A percentile compares a stretch with the other conserved stretches of the same genome.
These are phyloP conservation scores for Solanum dulcamara DNA, from an alignment of 257 asterid genomes.

Conservation along the genomic window DNA sequence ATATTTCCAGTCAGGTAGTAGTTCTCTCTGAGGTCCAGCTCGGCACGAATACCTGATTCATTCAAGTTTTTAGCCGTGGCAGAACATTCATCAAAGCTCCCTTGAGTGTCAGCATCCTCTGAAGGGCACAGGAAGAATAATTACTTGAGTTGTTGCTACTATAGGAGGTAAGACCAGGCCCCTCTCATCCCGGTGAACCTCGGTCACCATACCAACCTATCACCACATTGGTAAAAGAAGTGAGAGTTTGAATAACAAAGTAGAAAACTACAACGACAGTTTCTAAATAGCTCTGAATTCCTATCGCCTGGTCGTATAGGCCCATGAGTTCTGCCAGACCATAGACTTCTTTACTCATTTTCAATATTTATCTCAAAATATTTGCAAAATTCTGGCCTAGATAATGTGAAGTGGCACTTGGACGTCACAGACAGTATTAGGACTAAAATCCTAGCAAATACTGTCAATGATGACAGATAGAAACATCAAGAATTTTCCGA, in stretches of 20 bases:
- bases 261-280: neutral
- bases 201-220: constrained; percentile 87
- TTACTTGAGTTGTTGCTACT: constrained; percentile 61
- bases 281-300: neutral
- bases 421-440: constrained; percentile 78
- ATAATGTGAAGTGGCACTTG: constrained; percentile 89
- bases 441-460: constrained; percentile 58
- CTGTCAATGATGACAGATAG: neutral
- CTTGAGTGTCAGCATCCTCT: constrained; percentile 75
- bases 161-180: constrained; percentile 89
- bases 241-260: neutral
- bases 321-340: constrained; percentile 98
- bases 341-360: constrained; percentile 74
- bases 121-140: constrained; percentile 76
- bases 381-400: constrained; percentile 83
- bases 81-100: constrained; percentile 68
- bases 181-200: constrained; percentile 88
- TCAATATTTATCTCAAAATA: constrained; percentile 73
- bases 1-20: constrained; percentile 91
- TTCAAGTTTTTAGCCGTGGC: constrained; percentile 46
- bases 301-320: constrained; percentile 79
- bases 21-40: constrained; percentile 70
- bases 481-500: neutral
- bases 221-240: neutral
- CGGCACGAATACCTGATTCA: constrained; percentile 65